A percentile compares a stretch with the other conserved stretches of the same genome.
Evolutionary conservation across 352 stramenopile genomes (phyloP).

Genomic region (Phytopythium chamaehyphon): DNA sequence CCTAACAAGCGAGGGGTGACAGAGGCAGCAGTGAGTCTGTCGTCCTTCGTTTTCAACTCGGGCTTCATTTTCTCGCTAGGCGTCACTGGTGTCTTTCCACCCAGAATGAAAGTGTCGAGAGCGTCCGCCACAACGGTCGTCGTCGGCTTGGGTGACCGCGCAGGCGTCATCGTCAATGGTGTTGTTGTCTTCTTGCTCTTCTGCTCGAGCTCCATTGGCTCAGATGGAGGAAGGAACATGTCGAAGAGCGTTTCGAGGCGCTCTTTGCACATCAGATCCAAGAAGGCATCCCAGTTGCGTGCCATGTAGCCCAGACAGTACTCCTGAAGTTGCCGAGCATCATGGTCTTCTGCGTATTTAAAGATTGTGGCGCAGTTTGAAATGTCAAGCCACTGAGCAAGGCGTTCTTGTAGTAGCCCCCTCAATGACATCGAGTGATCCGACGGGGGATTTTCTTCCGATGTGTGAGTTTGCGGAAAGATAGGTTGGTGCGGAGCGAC

Average conservation of each 20-base stretch:
- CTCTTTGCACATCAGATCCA: conserved; percentile 59
- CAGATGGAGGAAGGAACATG: conserved; percentile 40
- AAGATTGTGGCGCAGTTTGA: conserved; percentile 54
- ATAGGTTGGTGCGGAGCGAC: conserved; percentile 38
- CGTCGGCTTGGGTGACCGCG: conserved; percentile 7
- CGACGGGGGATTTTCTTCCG: not conserved
- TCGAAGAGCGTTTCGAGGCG: conserved; percentile 63
- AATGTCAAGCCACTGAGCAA: conserved; percentile 50
- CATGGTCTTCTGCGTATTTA: conserved; percentile 56
- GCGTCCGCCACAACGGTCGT: not conserved
- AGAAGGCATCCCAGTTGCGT: conserved; percentile 68
- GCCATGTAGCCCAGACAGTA: conserved; percentile 65
- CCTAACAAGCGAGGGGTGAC: too few relatives aligned
- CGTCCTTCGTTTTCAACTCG: not conserved
- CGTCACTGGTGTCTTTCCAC: not conserved
- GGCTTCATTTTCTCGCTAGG: not conserved
- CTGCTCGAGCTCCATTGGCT: conserved; percentile 14
- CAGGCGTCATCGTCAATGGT: conserved; percentile 10
- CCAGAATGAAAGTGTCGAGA: not conserved
- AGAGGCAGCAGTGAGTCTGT: not conserved
- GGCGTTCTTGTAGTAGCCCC: conserved; percentile 39
- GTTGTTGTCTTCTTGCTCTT: conserved; percentile 1
- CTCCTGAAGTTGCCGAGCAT: conserved; percentile 30
- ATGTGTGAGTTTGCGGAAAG: conserved; percentile 7
- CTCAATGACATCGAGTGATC: conserved; percentile 20